phyloP scores from a whole-genome alignment of 2,329 filamentous ascomycete species.

The Verticillium tricorpus region DNA sequence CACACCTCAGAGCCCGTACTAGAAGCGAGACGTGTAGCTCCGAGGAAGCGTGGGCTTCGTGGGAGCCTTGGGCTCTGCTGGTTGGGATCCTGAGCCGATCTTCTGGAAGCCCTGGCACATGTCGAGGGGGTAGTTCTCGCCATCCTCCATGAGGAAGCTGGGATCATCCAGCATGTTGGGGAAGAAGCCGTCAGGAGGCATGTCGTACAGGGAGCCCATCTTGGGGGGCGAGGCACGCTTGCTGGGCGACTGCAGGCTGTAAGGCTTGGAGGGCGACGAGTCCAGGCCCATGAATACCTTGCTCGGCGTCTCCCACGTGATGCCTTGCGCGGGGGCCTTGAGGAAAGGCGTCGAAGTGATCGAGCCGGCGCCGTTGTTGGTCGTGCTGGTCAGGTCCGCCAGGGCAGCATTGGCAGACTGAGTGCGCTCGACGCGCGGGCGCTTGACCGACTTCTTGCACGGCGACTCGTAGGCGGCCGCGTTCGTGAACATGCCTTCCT shows the following conservation, averaged over 20 bases:
- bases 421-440: constrained; percentile 59
- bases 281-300: constrained; percentile 49
- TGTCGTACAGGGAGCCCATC: constrained; percentile 26
- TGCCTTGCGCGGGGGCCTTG: constrained; percentile 37
- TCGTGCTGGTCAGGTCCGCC: constrained; percentile 40
- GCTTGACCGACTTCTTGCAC: constrained; percentile 57
- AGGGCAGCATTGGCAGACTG: constrained; percentile 59
- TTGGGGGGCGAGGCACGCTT: constrained; percentile 47
- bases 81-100: constrained; percentile 52
- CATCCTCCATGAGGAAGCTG: constrained; percentile 55
- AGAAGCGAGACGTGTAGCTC: constrained; percentile 32
- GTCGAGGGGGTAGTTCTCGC: constrained; percentile 58
- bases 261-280: constrained; percentile 51
- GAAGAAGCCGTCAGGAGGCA: constrained; percentile 34
- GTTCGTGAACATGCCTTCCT: constrained; percentile 25
- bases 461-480: constrained; percentile 53
- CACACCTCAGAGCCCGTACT: constrained; percentile 7
- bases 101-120: constrained; percentile 73
- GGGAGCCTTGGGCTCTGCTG: constrained; percentile 20
- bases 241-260: constrained; percentile 10
- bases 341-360: constrained; percentile 46
- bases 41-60: constrained; percentile 29
- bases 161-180: constrained; percentile 35
- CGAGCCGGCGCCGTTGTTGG: constrained; percentile 40
- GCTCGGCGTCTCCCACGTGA: constrained; percentile 50